Evolutionary conservation across 176 grass and related monocot genomes (phyloP).

Genomic region (Paspalum notatum): DNA sequence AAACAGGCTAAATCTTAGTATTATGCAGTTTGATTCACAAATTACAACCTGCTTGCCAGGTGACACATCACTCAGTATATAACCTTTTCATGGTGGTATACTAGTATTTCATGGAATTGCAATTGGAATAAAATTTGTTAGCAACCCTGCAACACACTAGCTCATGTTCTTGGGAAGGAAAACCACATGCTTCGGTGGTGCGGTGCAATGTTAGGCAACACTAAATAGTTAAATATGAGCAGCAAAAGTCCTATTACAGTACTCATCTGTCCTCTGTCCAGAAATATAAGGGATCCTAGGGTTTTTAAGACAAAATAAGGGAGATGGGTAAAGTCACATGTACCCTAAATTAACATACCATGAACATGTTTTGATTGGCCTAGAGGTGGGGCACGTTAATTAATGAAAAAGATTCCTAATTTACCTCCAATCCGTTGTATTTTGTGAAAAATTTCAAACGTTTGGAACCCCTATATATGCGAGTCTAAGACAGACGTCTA

Average conservation of each 20-base stretch:
- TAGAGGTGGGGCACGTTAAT: no score
- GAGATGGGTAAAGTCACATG: no score
- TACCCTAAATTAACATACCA: no score
- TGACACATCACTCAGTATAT: conserved; percentile 28
- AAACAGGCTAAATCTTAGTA: conserved; percentile 17
- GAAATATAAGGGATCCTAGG: no score
- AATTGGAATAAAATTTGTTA: conserved; percentile 5
- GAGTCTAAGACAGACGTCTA: neutral
- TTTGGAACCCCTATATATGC: no score
- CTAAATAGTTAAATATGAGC: neutral
- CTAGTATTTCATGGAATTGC: conserved; percentile 12
- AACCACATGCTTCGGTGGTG: conserved; percentile 1
- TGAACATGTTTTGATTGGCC: no score
- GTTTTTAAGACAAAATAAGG: no score
- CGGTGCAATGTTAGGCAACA: neutral
- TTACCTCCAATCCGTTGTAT: no score
- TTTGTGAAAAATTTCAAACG: no score
- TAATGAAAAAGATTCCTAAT: no score
- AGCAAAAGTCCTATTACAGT: neutral
- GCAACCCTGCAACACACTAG: neutral
- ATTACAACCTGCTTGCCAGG: neutral
- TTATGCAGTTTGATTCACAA: conserved; percentile 22
- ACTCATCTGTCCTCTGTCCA: no score
- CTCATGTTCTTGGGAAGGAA: conserved; percentile 22
- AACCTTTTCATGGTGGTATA: no score